Evolutionary conservation across 352 stramenopile genomes (phyloP).

Genomic region (Phytopythium oedochilum): DNA sequence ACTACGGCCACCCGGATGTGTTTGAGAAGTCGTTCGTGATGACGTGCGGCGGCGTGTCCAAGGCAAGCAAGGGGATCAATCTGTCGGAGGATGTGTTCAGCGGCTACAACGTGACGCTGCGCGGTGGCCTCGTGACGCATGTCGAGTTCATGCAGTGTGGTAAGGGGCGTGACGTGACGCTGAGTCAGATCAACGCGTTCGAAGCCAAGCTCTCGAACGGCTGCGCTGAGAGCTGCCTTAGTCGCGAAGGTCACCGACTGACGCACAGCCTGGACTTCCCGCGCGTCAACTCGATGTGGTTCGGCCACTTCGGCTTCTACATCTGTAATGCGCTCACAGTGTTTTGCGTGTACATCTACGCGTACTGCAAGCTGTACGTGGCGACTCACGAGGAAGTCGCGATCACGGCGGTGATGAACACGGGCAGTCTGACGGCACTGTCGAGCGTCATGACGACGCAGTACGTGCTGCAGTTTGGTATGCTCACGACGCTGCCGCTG

Average conservation of each 20-base stretch:
- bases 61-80: constrained; percentile 87
- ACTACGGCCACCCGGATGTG: constrained; percentile 86
- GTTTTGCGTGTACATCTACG: constrained; percentile 83
- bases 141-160: constrained; percentile 89
- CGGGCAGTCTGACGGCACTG: constrained; percentile 55
- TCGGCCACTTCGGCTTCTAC: constrained; percentile 87
- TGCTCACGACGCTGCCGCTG: constrained; percentile 77
- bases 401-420: constrained; percentile 49
- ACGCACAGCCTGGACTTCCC: constrained; percentile 78
- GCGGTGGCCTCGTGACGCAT: constrained; percentile 75
- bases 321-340: constrained; percentile 87
- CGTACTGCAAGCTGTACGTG: constrained; percentile 82
- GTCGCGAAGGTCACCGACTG: constrained; percentile 79
- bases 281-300: constrained; percentile 88
- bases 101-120: constrained; percentile 81
- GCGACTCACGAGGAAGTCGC: constrained; percentile 65
- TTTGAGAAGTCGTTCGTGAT: constrained; percentile 88
- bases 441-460: constrained; percentile 82
- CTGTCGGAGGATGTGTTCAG: constrained; percentile 89
- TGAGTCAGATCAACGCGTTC: constrained; percentile 88
- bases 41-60: constrained; percentile 77
- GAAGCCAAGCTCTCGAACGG: constrained; percentile 87
- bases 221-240: constrained; percentile 73
- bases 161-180: constrained; percentile 82
- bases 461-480: constrained; percentile 84